Base-by-base conservation (phyloP, 768 basidiomycete species). In the Psilocybe azurescens region DNA sequence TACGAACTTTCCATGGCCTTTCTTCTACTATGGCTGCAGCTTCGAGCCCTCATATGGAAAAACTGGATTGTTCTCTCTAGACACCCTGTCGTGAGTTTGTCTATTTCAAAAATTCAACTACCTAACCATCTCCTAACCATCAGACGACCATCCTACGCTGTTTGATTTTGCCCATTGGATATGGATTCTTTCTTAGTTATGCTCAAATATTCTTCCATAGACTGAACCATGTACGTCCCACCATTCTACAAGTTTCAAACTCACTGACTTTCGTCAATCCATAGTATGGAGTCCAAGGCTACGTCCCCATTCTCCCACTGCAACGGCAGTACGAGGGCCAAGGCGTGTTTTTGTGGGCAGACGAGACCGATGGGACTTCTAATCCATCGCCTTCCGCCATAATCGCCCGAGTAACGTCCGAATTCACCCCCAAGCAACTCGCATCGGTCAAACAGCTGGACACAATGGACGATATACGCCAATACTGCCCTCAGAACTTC, bases 31-130 rank as follows among this genome's bases (percentile, higher is more conserved):
- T 77, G 76, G 63, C 72, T 5, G 65, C 90, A 91, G 75, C 81
- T 88, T 57, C 72, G 74, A 3, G 86, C 83, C 1, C 73, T 91
- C 28, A 82, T 84, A 59, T 83, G 86, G 83, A 91, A 91, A 78
- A 91, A 91, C 65, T 89, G 87, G 87, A 89, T 91, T 46, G 79
- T 89, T 0, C 77, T 90, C 30, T 86, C 82, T 29, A 89, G 84
- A 68, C 86, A 89, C 72, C 81, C 86, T 56, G 71, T 88, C 69
- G 89, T 90, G 38, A 14, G 61, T 61, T 8, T 14, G 53, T 46
- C 56, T 55, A 11, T 10, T 24, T 30, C 48, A 24, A 14, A 24
- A 29, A 16, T 41, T 32, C 4, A 29, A 20, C 10, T 41, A 9
- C 38, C 36, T 55, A 38, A 56, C 30, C 24, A 29, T 38, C 48